These are phyloP conservation scores for Holtermanniella nyarrowii DNA, from an alignment of 768 basidiomycete genomes.

Conservation along the genomic window DNA sequence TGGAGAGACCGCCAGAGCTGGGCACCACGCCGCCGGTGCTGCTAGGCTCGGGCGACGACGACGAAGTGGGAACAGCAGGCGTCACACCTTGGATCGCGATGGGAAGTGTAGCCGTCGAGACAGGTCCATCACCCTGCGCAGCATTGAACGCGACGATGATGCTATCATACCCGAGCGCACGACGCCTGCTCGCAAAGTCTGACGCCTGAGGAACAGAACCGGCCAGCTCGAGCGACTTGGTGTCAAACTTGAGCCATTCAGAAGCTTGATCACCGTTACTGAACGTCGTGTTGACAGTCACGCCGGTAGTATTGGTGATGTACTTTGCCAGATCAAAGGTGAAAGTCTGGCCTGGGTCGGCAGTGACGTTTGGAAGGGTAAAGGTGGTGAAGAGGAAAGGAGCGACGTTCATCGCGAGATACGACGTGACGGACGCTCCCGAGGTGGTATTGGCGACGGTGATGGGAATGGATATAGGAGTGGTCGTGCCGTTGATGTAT, in stretches of 20 bases:
- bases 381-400: conserved; percentile 61
- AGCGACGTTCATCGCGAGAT: conserved; percentile 54
- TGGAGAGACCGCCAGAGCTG: conserved; percentile 24
- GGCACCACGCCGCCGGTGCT: conserved; percentile 16
- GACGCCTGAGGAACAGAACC: conserved; percentile 21
- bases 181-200: neutral
- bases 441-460: conserved; percentile 59
- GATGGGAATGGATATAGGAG: conserved; percentile 46
- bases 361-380: conserved; percentile 51
- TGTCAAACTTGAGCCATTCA: conserved; percentile 30
- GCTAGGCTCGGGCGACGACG: conserved; percentile 12
- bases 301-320: conserved; percentile 46
- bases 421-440: conserved; percentile 45
- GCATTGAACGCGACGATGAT: conserved; percentile 26
- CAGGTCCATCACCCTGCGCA: conserved; percentile 1
- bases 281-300: conserved; percentile 16
- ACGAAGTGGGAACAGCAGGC: conserved; percentile 13
- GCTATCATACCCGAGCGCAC: conserved; percentile 10
- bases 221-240: conserved; percentile 18
- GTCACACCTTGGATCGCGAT: conserved; percentile 19
- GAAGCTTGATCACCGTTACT: conserved; percentile 21
- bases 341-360: conserved; percentile 48
- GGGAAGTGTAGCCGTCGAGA: conserved; percentile 13
- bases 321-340: conserved; percentile 51
- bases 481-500: conserved; percentile 30